Evolutionary conservation across 2,329 filamentous ascomycete species (phyloP).

Genomic region (Parafenestella ontariensis): DNA sequence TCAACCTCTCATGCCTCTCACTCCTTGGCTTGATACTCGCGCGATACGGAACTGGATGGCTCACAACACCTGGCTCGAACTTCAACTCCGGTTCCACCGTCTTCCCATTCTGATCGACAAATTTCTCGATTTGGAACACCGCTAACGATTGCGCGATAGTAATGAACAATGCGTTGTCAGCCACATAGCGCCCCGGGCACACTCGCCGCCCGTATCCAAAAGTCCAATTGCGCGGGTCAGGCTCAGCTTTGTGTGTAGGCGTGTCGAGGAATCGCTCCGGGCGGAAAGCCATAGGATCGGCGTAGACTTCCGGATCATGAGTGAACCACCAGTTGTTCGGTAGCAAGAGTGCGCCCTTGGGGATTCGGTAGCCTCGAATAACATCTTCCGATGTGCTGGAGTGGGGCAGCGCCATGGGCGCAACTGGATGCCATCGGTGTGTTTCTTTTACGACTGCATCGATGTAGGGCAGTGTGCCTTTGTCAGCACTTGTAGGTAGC

Average conservation of each 20-base stretch:
- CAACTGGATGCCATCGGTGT: conserved; percentile 49
- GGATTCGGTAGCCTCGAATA: conserved; percentile 50
- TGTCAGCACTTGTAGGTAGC: conserved; percentile 58
- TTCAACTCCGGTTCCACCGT: conserved; percentile 35
- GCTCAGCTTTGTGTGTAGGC: conserved; percentile 42
- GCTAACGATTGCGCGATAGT: conserved; percentile 55
- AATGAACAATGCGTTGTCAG: conserved; percentile 52
- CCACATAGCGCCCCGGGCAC: conserved; percentile 53
- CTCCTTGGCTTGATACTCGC: conserved; percentile 46
- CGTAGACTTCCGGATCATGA: conserved; percentile 49
- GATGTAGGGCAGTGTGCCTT: conserved; percentile 50
- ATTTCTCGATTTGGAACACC: conserved; percentile 54
- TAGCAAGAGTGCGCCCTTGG: conserved; percentile 48
- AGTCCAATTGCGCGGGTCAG: conserved; percentile 42
- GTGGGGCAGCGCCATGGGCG: conserved; percentile 44
- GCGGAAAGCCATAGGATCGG: conserved; percentile 49
- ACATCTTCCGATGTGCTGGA: conserved; percentile 41
- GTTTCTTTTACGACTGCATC: conserved; percentile 49
- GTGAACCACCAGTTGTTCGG: conserved; percentile 52
- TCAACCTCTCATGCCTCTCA: conserved; percentile 40
- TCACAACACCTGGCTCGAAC: conserved; percentile 43
- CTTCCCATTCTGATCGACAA: conserved; percentile 45
- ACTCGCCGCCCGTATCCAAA: conserved; percentile 54
- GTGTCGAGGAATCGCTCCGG: conserved; percentile 53
- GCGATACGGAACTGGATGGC: conserved; percentile 50